These are phyloP conservation scores for Pterulicium gracile DNA, from an alignment of 1,284 basidiomycete species.

Conservation along the genomic window DNA sequence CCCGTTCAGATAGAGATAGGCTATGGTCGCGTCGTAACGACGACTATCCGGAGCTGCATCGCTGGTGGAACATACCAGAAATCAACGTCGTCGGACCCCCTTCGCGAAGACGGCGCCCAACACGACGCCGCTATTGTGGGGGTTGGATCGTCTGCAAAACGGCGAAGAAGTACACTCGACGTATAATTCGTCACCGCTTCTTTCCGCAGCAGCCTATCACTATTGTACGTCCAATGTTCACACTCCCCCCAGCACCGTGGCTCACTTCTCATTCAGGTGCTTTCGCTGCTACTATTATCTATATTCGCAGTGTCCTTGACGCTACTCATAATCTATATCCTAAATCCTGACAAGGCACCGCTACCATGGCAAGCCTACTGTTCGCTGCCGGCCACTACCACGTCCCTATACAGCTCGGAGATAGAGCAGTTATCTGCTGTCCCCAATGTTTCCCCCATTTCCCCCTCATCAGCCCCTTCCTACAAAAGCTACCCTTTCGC, in stretches of 20 bases:
- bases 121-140: constrained; percentile 21
- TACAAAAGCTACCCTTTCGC: neutral
- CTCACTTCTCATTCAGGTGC: constrained; percentile 37
- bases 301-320: constrained; percentile 71
- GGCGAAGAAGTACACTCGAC: constrained; percentile 41
- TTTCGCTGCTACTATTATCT: constrained; percentile 61
- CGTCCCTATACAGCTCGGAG: constrained; percentile 24
- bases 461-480: constrained; percentile 25
- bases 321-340: constrained; percentile 79
- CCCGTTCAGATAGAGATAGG: constrained; percentile 22
- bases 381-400: constrained; percentile 46
- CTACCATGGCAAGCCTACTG: constrained; percentile 93
- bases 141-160: constrained; percentile 25
- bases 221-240: constrained; percentile 64
- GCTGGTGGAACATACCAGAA: constrained; percentile 17
- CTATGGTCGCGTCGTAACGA: constrained; percentile 41
- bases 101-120: constrained; percentile 21
- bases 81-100: constrained; percentile 14
- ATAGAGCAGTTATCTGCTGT: neutral
- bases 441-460: constrained; percentile 16
- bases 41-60: constrained; percentile 27
- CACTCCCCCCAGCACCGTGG: constrained; percentile 8
- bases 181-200: constrained; percentile 60
- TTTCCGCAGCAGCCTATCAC: constrained; percentile 75
- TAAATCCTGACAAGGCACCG: constrained; percentile 93